A percentile compares a stretch with the other conserved stretches of the same genome.
These are phyloP conservation scores for Orychophragmus violaceus DNA, from an alignment of 345 rosid genomes.

Conservation along the genomic window DNA sequence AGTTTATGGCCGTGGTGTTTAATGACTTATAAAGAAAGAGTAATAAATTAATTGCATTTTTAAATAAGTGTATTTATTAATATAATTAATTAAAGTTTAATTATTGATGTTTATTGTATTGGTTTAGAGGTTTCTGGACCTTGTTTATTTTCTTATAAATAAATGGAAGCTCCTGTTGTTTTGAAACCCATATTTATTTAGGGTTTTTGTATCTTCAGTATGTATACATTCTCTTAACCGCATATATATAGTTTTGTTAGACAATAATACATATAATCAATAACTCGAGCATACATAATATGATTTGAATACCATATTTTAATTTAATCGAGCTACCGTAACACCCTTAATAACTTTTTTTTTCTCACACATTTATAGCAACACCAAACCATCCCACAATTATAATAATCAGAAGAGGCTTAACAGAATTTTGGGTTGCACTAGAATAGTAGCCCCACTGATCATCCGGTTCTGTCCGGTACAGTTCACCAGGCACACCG, in stretches of 20 bases:
- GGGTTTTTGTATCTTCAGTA: too few species aligned
- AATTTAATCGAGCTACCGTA: neutral
- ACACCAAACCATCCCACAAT: slow-evolving; percentile 13
- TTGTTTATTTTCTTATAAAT: too few species aligned
- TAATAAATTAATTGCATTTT: neutral
- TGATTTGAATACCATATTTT: neutral
- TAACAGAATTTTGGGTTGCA: slow-evolving; percentile 21
- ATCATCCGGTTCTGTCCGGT: slow-evolving; percentile 31
- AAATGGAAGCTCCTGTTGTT: too few species aligned
- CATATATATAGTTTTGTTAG: too few species aligned
- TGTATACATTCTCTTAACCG: too few species aligned
- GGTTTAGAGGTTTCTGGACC: too few species aligned
- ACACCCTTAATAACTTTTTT: neutral
- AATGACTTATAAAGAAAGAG: neutral
- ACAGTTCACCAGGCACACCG: slow-evolving; percentile 43
- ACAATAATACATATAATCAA: neutral
- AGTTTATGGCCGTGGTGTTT: slow-evolving; percentile 7
- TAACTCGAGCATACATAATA: neutral
- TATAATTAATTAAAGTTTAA: too few species aligned
- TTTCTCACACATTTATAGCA: neutral
- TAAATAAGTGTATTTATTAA: neutral
- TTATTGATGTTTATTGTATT: too few species aligned
- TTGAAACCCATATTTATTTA: too few species aligned
- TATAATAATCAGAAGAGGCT: slow-evolving; percentile 13
- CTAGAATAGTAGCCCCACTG: slow-evolving; percentile 36